phyloP scores from a whole-genome alignment of 306 rosid genomes.

The Citrullus amarus region DNA sequence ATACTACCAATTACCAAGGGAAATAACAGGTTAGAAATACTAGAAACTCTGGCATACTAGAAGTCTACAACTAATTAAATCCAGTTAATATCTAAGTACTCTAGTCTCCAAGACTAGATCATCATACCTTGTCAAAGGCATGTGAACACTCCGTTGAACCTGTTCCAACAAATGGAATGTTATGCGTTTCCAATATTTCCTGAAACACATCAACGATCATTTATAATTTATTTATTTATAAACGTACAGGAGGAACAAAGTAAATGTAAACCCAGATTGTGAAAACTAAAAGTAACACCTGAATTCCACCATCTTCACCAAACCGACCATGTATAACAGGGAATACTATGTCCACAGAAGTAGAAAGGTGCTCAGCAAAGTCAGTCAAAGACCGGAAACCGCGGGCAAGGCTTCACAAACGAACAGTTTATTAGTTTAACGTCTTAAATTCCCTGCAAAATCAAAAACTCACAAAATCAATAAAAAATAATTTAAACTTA shows the following conservation, averaged over 20 bases:
- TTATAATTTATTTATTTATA: background rate
- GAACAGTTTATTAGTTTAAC: conserved; percentile 7
- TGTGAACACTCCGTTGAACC: conserved; percentile 68
- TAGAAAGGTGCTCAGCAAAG: conserved; percentile 72
- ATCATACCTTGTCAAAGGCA: conserved; percentile 83
- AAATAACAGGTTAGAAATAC: conserved; percentile 6
- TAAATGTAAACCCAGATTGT: background rate
- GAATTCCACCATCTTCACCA: conserved; percentile 96
- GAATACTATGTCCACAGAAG: conserved; percentile 73
- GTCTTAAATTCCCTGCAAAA: conserved; percentile 5
- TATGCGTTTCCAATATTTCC: conserved; percentile 72
- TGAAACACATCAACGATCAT: conserved; percentile 20
- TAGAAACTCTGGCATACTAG: background rate
- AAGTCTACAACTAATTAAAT: background rate
- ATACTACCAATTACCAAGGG: conserved; percentile 42
- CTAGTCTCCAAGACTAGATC: conserved; percentile 3
- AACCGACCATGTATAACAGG: conserved; percentile 90
- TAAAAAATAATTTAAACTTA: conserved; percentile 12
- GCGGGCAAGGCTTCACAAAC: conserved; percentile 74
- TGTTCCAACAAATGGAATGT: conserved; percentile 88
- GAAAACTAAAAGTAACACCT: conserved; percentile 34
- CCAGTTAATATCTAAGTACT: background rate
- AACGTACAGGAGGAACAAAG: background rate
- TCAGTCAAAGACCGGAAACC: conserved; percentile 55
- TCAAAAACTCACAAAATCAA: background rate